Conservation (phyloP, 805 yeast genomes). For the Lipomyces orientalis region DNA sequence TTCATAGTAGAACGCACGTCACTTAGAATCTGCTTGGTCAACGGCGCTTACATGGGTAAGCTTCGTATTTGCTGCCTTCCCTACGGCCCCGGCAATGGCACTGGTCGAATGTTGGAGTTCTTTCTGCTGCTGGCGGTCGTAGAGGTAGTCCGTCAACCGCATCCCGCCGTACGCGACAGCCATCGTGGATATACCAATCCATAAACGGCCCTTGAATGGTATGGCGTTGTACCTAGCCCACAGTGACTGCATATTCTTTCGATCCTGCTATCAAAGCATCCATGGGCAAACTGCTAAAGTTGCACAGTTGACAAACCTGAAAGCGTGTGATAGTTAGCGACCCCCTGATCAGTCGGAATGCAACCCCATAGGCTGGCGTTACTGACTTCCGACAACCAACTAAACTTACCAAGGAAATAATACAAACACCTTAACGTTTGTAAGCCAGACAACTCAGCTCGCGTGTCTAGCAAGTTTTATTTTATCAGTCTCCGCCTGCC, state of each 20-base stretch:
- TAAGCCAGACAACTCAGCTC: no score
- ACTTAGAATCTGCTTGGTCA: neutral
- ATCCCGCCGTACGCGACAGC: slow-evolving; percentile 44
- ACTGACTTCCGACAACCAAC: no score
- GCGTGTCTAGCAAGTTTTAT: no score
- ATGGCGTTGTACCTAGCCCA: slow-evolving; percentile 35
- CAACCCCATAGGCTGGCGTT: no score
- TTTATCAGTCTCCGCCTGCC: no score
- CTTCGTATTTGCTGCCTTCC: neutral
- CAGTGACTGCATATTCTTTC: slow-evolving; percentile 29
- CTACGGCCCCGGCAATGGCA: neutral
- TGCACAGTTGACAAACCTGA: no score
- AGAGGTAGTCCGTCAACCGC: slow-evolving; percentile 29
- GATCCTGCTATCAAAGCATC: neutral
- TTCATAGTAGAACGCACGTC: neutral
- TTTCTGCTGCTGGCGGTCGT: slow-evolving; percentile 24
- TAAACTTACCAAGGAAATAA: no score
- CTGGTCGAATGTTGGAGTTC: slow-evolving; percentile 3
- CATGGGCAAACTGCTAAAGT: no score
- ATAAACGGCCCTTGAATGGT: slow-evolving; percentile 36
- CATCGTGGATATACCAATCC: slow-evolving; percentile 40
- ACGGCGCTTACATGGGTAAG: neutral
- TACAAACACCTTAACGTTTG: no score
- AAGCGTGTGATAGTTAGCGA: no score
- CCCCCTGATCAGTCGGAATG: no score